These are phyloP conservation scores for Cercospora sesami DNA, from an alignment of 2,329 filamentous ascomycete genomes.

Conservation along the genomic window DNA sequence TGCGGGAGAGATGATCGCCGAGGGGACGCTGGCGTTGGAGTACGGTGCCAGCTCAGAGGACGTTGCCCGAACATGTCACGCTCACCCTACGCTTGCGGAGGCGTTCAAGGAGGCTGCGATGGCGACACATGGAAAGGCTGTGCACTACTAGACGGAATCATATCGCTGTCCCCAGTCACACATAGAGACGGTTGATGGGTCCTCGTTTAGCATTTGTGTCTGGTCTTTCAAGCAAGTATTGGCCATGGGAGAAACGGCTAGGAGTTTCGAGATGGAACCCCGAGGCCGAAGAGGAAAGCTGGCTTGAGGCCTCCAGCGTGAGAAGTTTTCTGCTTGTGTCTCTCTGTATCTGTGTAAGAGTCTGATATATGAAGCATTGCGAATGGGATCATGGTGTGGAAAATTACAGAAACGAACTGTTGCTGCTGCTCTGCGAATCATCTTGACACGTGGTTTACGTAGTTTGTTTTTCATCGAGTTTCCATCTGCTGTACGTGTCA, in stretches of 20 bases:
- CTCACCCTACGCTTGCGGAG: conserved; percentile 92
- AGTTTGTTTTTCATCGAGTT: no score
- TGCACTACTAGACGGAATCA: conserved; percentile 72
- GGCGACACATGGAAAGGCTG: conserved; percentile 92
- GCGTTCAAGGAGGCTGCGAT: conserved; percentile 99
- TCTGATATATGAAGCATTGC: conserved; percentile 21
- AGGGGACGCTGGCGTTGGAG: conserved; percentile 91
- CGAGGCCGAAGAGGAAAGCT: background rate
- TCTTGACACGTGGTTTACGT: no score
- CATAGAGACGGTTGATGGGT: background rate
- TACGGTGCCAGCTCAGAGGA: conserved; percentile 96
- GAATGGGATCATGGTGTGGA: background rate
- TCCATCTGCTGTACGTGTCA: no score
- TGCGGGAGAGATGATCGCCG: conserved; percentile 98
- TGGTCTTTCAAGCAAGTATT: background rate
- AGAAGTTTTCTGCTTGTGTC: background rate
- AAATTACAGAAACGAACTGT: background rate
- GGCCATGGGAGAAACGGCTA: background rate
- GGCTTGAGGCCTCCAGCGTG: background rate
- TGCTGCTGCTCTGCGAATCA: background rate
- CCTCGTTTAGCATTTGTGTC: background rate
- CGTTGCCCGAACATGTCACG: conserved; percentile 91
- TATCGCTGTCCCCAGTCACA: background rate
- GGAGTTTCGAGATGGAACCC: background rate
- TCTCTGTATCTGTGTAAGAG: background rate